phyloP scores from a whole-genome alignment of 208 protist species.

The Balamuthia mandrillaris region DNA sequence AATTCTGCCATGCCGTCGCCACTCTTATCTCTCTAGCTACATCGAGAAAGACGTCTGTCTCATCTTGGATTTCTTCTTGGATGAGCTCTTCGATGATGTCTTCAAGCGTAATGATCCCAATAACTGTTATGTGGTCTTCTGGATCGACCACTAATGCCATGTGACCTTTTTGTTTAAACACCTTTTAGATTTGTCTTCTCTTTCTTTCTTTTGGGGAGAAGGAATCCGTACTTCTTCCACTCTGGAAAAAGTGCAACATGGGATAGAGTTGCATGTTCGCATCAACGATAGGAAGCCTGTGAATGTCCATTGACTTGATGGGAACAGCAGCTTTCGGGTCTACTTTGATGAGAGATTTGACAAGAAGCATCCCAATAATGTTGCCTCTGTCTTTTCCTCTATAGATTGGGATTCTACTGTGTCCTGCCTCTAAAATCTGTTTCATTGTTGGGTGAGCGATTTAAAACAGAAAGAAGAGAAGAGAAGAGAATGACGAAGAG shows the following conservation, averaged over 20 bases:
- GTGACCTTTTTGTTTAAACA: too few relatives aligned
- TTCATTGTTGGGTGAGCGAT: background rate
- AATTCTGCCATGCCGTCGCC: too few relatives aligned
- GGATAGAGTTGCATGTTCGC: conserved; percentile 40
- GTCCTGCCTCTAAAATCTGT: conserved; percentile 70
- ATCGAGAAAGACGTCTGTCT: too few relatives aligned
- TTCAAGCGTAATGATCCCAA: conserved; percentile 64
- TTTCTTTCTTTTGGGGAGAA: background rate
- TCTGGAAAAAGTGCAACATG: conserved; percentile 56
- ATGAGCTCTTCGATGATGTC: conserved; percentile 68
- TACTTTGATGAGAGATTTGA: conserved; percentile 78
- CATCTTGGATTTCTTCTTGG: too few relatives aligned
- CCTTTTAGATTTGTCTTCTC: background rate
- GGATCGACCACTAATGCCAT: conserved; percentile 31
- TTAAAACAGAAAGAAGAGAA: background rate
- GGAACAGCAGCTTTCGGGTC: conserved; percentile 24
- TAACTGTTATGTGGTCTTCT: conserved; percentile 7
- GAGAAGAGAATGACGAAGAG: background rate
- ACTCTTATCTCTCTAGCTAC: too few relatives aligned
- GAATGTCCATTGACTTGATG: conserved; percentile 10
- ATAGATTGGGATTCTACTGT: conserved; percentile 83
- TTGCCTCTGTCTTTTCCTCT: conserved; percentile 68
- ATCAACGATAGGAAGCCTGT: conserved; percentile 2
- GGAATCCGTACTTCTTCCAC: conserved; percentile 18
- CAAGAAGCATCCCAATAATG: conserved; percentile 81